These are phyloP conservation scores for Solanum dulcamara DNA, from an alignment of 257 asterid species.

Conservation along the genomic window DNA sequence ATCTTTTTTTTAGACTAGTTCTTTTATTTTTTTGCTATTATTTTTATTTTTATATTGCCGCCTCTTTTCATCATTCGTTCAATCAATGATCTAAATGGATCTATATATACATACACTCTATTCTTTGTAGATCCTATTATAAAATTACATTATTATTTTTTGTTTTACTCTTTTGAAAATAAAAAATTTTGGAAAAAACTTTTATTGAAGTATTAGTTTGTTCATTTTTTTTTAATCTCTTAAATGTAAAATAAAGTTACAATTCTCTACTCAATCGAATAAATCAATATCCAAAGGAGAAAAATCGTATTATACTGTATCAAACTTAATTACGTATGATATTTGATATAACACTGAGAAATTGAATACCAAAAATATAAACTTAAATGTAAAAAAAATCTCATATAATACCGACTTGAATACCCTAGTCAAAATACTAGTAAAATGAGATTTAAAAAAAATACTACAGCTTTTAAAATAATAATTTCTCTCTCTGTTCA, in stretches of 20 bases:
- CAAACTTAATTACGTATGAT: background rate
- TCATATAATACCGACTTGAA: background rate
- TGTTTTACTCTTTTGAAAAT: too few relatives aligned
- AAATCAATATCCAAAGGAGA: background rate
- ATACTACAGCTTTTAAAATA: background rate
- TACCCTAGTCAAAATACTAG: background rate
- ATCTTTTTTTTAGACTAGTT: too few relatives aligned
- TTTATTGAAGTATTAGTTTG: background rate
- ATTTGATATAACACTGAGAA: background rate
- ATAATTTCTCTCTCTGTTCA: background rate
- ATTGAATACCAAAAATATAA: background rate
- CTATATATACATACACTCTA: too few relatives aligned
- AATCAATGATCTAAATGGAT: fast-evolving
- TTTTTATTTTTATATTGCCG: too few relatives aligned
- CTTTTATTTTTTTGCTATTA: too few relatives aligned
- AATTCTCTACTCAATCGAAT: background rate
- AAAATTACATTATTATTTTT: background rate
- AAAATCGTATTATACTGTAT: background rate
- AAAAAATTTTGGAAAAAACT: background rate
- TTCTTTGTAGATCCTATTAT: too few relatives aligned
- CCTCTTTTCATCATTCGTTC: too few relatives aligned
- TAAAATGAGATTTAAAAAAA: background rate
- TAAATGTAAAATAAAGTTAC: too few relatives aligned
- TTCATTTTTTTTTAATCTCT: background rate
- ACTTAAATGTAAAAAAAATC: background rate